phyloP scores from a whole-genome alignment of 129 eudicot genomes.

The Erigeron canadensis region DNA sequence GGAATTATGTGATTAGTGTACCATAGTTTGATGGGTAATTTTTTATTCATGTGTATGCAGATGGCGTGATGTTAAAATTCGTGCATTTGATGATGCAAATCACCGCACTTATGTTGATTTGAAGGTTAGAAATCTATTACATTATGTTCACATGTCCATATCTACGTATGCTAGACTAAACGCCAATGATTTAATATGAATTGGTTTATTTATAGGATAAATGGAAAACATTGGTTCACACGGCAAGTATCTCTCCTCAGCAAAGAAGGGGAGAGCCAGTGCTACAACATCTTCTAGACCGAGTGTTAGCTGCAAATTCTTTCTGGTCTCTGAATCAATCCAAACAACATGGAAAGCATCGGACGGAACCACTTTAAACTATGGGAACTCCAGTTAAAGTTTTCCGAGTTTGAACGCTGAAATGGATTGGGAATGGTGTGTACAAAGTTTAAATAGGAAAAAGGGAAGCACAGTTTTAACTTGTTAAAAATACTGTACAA shows the following conservation, averaged over 20 bases:
- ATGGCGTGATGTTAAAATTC: slow-evolving; percentile 97
- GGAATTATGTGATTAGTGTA: slow-evolving; percentile 2
- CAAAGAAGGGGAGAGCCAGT: slow-evolving; percentile 99
- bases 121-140: slow-evolving; percentile 51
- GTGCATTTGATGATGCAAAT: slow-evolving; percentile 83
- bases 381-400: slow-evolving; percentile 37
- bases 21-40: slow-evolving; percentile 3
- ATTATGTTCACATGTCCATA: not conserved
- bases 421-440: slow-evolving; percentile 27
- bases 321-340: slow-evolving; percentile 84
- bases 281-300: slow-evolving; percentile 84
- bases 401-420: slow-evolving; percentile 35
- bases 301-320: slow-evolving; percentile 79
- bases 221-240: slow-evolving; percentile 98
- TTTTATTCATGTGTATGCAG: slow-evolving; percentile 37
- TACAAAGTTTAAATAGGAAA: slow-evolving; percentile 42
- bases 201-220: slow-evolving; percentile 57
- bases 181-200: not conserved
- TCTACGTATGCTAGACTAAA: not conserved
- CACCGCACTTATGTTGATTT: slow-evolving; percentile 97
- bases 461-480: slow-evolving; percentile 19
- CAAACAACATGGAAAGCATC: slow-evolving; percentile 71
- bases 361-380: slow-evolving; percentile 38
- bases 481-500: slow-evolving; percentile 36
- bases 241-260: slow-evolving; percentile 92